phyloP scores from a whole-genome alignment of 305 asterid species.

The Solanum hybrid region DNA sequence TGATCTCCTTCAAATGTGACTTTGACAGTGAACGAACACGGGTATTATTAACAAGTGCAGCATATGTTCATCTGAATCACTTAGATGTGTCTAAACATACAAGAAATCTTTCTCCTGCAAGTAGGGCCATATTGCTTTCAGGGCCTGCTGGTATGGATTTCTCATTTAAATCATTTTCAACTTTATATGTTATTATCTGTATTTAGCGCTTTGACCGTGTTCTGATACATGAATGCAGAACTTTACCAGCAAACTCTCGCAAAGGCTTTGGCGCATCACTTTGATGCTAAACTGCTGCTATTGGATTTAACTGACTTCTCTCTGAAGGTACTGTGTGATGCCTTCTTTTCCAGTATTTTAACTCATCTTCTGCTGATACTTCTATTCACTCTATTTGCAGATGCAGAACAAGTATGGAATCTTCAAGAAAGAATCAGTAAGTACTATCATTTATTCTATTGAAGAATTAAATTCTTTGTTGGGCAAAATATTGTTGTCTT shows the following conservation, averaged over 20 bases:
- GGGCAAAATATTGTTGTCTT: neutral
- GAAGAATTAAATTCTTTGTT: neutral
- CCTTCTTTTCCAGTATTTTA: constrained; percentile 2
- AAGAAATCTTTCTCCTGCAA: constrained; percentile 82
- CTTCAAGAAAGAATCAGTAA: constrained; percentile 60
- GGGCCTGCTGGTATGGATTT: constrained; percentile 71
- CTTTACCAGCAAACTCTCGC: constrained; percentile 71
- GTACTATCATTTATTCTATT: constrained; percentile 13
- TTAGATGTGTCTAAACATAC: constrained; percentile 73
- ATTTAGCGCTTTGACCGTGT: neutral
- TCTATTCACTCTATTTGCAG: constrained; percentile 29
- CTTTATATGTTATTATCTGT: neutral
- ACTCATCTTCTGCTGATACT: constrained; percentile 12
- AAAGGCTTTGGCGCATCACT: constrained; percentile 71
- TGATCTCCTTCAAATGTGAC: neutral
- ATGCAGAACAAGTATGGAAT: constrained; percentile 84
- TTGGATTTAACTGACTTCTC: constrained; percentile 74
- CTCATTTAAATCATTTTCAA: neutral
- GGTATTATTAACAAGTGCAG: constrained; percentile 69
- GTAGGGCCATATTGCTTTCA: constrained; percentile 79
- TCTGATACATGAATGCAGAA: constrained; percentile 27
- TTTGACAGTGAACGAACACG: constrained; percentile 67
- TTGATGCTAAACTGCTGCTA: constrained; percentile 64
- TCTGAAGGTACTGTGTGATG: constrained; percentile 43
- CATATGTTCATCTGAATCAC: constrained; percentile 73